Evolutionary conservation across 2,329 filamentous ascomycete genomes (phyloP), one percentile per base, ranked within the genome.

Genomic region (Clonostachys rhizophaga): DNA sequence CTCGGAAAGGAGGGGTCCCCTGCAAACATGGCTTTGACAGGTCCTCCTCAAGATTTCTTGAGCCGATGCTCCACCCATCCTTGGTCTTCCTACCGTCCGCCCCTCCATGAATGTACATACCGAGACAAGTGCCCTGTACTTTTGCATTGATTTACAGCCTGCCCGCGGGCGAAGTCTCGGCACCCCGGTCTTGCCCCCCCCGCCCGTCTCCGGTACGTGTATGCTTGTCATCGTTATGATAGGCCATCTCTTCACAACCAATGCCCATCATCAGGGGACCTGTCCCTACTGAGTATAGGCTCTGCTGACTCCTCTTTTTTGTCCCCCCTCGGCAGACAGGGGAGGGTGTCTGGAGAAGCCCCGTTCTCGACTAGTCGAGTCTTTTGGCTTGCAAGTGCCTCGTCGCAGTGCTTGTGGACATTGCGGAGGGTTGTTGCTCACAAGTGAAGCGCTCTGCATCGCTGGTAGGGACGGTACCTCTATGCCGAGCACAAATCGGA

Each of bases 151-250:
- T 43, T 47, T 47, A 46, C 43, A 50, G 44, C 45, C 34, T 44
- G 47, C 47, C 49, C 49, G 47, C 36, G 14, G 48, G 37, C 41
- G 37, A 40, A 42, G 41, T 45, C 49, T 51, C 49, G 49, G 49
- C 49, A 51, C 47, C 49, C 49, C 48, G 42, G 49, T 51, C 49
- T 30, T 10, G 24, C 8, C 24, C 42, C 49, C 20, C 49, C 47
- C 42, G 11, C 18, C 42, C 24, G 42, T 43, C 42, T 30, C 42
- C 42, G 42, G 42, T 43, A 43, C 42, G 34, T 43, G 20, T 16
- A 18, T 24, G 18, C 42, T 24, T 24, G 17, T 43, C 16, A 30
- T 30, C 24, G 9, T 30, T 30, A 4, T 43, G 42, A 43, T 43
- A 43, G 42, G 42, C 24, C 24, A 10, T 30, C 24, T 30, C 24